A percentile compares a stretch with the other conserved stretches of the same genome.
Conservation (phyloP, 768 basidiomycete genomes). For the Suillus variegatus region DNA sequence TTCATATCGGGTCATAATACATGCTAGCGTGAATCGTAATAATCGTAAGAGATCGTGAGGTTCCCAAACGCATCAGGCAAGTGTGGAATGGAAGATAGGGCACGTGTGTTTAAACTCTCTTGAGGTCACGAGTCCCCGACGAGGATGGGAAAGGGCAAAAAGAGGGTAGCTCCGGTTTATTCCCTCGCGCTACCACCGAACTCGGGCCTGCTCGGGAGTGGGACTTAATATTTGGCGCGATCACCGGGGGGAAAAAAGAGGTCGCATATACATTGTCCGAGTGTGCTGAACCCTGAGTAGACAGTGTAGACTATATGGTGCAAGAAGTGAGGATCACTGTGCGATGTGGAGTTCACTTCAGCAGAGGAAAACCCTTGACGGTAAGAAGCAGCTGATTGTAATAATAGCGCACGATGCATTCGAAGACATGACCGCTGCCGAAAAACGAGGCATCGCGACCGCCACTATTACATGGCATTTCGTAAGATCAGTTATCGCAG, state of each 20-base stretch:
- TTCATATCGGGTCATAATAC: background rate
- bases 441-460: background rate
- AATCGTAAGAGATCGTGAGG: background rate
- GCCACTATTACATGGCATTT: slow-evolving; percentile 7
- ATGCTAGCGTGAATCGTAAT: background rate
- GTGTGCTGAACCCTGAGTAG: background rate
- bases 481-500: slow-evolving; percentile 3
- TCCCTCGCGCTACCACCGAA: background rate
- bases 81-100: slow-evolving; percentile 8
- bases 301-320: background rate
- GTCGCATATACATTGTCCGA: background rate
- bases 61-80: slow-evolving; percentile 3
- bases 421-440: background rate
- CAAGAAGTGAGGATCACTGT: background rate
- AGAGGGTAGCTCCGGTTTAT: slow-evolving; percentile 8
- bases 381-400: background rate
- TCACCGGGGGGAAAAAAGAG: background rate
- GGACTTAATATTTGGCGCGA: background rate
- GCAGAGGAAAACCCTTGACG: background rate
- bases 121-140: slow-evolving; percentile 11
- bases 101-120: slow-evolving; percentile 14
- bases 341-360: background rate
- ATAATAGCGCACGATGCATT: background rate
- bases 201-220: background rate
- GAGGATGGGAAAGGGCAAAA: background rate